These are phyloP conservation scores for Fusarium robinianum DNA, from an alignment of 2,329 filamentous ascomycete species.

Conservation along the genomic window DNA sequence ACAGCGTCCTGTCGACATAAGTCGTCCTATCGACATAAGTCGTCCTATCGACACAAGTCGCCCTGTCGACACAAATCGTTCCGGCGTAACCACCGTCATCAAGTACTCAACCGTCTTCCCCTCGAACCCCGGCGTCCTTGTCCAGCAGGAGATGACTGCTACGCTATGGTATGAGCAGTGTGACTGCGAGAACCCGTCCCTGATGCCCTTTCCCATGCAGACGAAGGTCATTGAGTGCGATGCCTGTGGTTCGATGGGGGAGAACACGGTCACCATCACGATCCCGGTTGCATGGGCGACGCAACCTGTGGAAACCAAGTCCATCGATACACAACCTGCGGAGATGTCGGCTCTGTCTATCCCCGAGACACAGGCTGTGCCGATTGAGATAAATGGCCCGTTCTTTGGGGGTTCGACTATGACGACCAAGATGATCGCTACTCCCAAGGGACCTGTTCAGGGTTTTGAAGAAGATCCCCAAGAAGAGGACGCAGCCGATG, in stretches of 20 bases:
- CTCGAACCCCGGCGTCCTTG: conserved; percentile 41
- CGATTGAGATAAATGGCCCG: too few relatives aligned
- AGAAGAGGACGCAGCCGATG: too few relatives aligned
- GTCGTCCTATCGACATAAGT: neutral
- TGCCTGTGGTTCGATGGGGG: conserved; percentile 29
- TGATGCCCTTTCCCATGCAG: conserved; percentile 27
- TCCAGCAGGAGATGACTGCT: conserved; percentile 41
- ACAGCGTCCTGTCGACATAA: neutral
- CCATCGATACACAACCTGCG: too few relatives aligned
- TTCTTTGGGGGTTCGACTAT: too few relatives aligned
- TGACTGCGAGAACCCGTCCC: conserved; percentile 22
- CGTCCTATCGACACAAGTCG: neutral
- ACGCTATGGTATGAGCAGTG: conserved; percentile 37
- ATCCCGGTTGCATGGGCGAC: conserved; percentile 20
- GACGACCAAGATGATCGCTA: neutral
- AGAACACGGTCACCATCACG: conserved; percentile 32
- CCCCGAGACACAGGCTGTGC: too few relatives aligned
- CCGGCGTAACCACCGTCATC: conserved; percentile 26
- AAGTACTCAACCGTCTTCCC: conserved; percentile 36
- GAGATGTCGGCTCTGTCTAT: too few relatives aligned
- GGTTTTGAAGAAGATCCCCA: too few relatives aligned
- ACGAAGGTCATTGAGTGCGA: conserved; percentile 30
- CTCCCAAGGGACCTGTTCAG: neutral
- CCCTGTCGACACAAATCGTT: conserved; percentile 1
- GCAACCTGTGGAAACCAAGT: too few relatives aligned